Base-by-base conservation (phyloP, 2,329 filamentous ascomycete genomes). In the Epichloe bromicola region DNA sequence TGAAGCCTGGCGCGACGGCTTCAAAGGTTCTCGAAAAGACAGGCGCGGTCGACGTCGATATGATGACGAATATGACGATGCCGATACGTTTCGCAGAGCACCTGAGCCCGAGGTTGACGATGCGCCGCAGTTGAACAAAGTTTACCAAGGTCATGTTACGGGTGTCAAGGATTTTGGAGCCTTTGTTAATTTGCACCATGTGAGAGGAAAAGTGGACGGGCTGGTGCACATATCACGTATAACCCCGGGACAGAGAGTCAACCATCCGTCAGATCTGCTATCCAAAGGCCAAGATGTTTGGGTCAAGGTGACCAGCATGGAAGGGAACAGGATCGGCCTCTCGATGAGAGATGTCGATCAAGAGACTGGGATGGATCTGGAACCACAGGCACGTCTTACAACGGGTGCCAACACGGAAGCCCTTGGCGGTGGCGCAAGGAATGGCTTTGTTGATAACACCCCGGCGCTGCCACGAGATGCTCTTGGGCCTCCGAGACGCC, bases 281-380 rank as follows among this genome's bases (percentile, higher is more conserved):
- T 78, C 84, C 3, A 78, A 80, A 54, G 87, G 86, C 5, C 90
- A 97, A 63, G 71, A 80, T 1, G 88, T 98, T 50, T 95, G 93
- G 65, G 88, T 97, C 59, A 98, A 98, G 66, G 85, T 98, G 23
- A 74, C 85, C 60, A 95, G 86, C 62, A 83, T 95, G 49, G 86
- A 97, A 61, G 84, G 85, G 4, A 80, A 74, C 49, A 79, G 87
- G 30, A 83, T 97, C 60, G 90, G 89, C 0, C 70, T 98, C 5
- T 95, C 90, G 0, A 96, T 98, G 90, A 95, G 95, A 63, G 91
- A 96, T 55, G 90, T 96, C 15, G 91, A 98, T 59, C 93, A 98
- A 65, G 77, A 80, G 33, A 90, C 86, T 3, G 93, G 93, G 5
- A 78, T 81, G 61, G 93, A 98, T 61, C 70, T 95, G 39, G 80